Conservation (phyloP, 2,329 filamentous ascomycete species). For the Aspergillus versicolor region DNA sequence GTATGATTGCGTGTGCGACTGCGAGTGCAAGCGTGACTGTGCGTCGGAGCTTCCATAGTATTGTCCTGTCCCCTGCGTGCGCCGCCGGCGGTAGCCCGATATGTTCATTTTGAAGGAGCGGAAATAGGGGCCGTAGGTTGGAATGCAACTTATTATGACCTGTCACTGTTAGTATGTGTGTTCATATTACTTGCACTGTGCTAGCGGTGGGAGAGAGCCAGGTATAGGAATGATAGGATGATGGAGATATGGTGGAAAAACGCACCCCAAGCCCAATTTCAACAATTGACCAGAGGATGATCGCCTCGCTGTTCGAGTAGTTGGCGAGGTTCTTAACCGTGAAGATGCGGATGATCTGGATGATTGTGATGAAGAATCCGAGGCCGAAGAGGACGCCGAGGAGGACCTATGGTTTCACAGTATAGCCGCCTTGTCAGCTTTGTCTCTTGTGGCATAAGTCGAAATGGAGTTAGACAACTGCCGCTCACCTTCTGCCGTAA, state of each 20-base stretch:
- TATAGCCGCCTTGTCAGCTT: neutral
- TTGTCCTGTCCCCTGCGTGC: neutral
- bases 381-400: constrained; percentile 48
- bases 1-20: neutral
- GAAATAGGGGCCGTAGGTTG: constrained; percentile 46
- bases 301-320: constrained; percentile 45
- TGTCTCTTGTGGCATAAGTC: too few species aligned
- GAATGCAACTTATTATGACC: constrained; percentile 44
- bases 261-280: constrained; percentile 46
- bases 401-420: constrained; percentile 32
- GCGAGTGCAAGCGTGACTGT: too few species aligned
- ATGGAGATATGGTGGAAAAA: neutral
- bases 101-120: constrained; percentile 21
- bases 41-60: neutral
- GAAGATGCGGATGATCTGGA: constrained; percentile 53
- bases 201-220: too few species aligned
- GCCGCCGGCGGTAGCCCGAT: constrained; percentile 17
- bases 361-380: constrained; percentile 53
- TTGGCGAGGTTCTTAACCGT: constrained; percentile 47
- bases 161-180: neutral
- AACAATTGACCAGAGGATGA: constrained; percentile 49
- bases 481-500: constrained; percentile 17
- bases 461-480: too few species aligned
- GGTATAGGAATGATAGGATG: too few species aligned
- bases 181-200: too few species aligned